Base-by-base conservation (phyloP, 768 basidiomycete genomes). In the Sporobolomyces pararoseus region DNA sequence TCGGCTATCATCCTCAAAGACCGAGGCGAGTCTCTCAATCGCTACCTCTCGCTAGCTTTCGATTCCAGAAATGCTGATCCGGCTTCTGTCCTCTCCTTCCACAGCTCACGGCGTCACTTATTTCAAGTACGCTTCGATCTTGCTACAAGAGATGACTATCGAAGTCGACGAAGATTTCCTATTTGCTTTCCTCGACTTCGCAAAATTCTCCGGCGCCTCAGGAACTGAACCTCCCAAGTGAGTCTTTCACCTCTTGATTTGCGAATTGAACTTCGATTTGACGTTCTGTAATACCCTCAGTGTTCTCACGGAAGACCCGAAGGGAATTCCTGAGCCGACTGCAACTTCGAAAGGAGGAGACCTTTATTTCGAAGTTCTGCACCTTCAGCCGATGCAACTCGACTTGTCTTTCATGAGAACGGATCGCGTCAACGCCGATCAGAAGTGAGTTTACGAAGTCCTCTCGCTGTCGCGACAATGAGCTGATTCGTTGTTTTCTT, bases 91-190 rank as follows among this genome's bases (percentile, higher is more conserved):
- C 14, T 16, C 21, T 55, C 35, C 27, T 53, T 59, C 17, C 49
- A 63, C n/a, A 99, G 96, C 88, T n/a, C 96, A 98, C 73, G 96
- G 96, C 23, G 96, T 99, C 13, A 80, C 91, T n/a, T 98, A 96
- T 79, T 84, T 99, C 82, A 98, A 98, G 80, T 98, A 98, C 77
- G 95, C 91, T 63, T 94, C 94, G 2, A 85, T 98, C 60, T 81
- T 99, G 19, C 82, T 99, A 21, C 96, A 99, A 78, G 90, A 94
- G 3, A 82, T 98, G 79, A 96, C 92, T 0, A 86, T 99, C 21
- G 93, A 97, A 77, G 85, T 90, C n/a, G 96, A 99, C 77, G 96
- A 99, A 80, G 96, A 98, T 80, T 87, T 99, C 71, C 79, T 98
- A 46, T 97, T 92, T 76, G 86, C 94, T 0, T 79, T 98, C 14